These are phyloP conservation scores for Mycena olivaceomarginata DNA, from an alignment of 768 basidiomycete genomes.

Conservation along the genomic window DNA sequence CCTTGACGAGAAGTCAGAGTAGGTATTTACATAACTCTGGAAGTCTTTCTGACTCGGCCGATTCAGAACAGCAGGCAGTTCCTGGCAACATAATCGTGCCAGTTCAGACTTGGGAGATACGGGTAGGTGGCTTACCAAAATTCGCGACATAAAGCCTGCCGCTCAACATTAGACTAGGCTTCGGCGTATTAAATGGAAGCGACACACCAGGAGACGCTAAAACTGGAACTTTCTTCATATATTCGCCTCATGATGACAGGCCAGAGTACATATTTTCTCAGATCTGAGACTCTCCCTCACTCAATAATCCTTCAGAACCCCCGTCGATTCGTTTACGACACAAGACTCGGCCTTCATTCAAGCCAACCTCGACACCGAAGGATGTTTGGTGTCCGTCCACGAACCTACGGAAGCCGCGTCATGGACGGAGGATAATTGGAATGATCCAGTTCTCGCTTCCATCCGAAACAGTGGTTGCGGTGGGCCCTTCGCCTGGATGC, in stretches of 20 bases:
- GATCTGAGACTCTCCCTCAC: too few relatives aligned
- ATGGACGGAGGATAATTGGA: too few relatives aligned
- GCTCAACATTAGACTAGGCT: neutral
- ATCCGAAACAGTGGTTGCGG: neutral
- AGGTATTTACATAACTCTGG: neutral
- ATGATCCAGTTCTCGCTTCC: too few relatives aligned
- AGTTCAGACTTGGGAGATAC: neutral
- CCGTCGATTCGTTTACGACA: too few relatives aligned
- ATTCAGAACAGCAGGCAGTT: neutral
- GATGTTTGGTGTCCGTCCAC: too few relatives aligned
- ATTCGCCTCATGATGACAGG: neutral
- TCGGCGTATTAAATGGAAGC: neutral
- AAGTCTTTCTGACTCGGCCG: neutral
- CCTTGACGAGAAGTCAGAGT: constrained; percentile 3
- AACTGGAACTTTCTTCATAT: constrained; percentile 10
- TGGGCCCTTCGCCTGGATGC: constrained; percentile 17
- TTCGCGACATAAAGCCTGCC: neutral
- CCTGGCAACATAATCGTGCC: neutral
- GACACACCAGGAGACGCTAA: neutral
- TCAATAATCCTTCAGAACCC: too few relatives aligned
- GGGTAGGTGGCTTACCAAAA: neutral
- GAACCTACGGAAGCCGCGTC: too few relatives aligned
- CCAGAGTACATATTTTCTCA: too few relatives aligned
- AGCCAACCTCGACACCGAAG: too few relatives aligned
- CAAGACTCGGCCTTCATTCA: too few relatives aligned